Percentiles rank a stretch among this genome's conserved stretches.
Conservation (phyloP, 768 basidiomycete species). For the Hericium alpestre region DNA sequence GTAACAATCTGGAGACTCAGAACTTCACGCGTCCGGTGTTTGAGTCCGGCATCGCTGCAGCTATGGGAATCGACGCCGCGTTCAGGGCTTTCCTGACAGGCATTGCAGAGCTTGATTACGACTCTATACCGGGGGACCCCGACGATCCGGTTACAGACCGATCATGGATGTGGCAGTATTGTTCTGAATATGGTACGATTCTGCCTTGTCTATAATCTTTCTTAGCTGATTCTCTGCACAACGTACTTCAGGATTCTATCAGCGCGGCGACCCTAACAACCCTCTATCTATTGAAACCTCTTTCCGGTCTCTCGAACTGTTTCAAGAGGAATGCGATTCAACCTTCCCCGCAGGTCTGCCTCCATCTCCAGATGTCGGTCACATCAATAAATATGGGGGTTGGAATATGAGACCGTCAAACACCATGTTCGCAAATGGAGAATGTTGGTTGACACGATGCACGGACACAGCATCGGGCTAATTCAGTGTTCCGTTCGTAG, state of each 20-base stretch:
- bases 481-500: slow-evolving; percentile 14
- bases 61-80: slow-evolving; percentile 24
- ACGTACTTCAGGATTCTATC: slow-evolving; percentile 25
- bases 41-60: slow-evolving; percentile 28
- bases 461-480: neutral
- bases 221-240: slow-evolving; percentile 3
- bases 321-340: slow-evolving; percentile 34
- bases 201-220: slow-evolving; percentile 2
- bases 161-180: slow-evolving; percentile 47
- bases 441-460: slow-evolving; percentile 25
- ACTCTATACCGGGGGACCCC: slow-evolving; percentile 28
- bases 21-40: slow-evolving; percentile 29
- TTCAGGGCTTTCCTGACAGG: slow-evolving; percentile 33
- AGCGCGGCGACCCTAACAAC: slow-evolving; percentile 35
- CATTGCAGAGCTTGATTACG: slow-evolving; percentile 34
- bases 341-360: slow-evolving; percentile 29
- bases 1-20: slow-evolving; percentile 35
- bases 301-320: slow-evolving; percentile 33
- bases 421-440: slow-evolving; percentile 38
- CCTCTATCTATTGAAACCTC: slow-evolving; percentile 38
- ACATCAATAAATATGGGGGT: slow-evolving; percentile 41
- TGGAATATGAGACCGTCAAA: slow-evolving; percentile 42
- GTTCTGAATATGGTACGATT: slow-evolving; percentile 35
- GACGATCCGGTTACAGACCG: slow-evolving; percentile 34
- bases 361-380: slow-evolving; percentile 29